Evolutionary conservation across 1,139 yeast species (phyloP), one percentile per base, ranked within the genome.

Genomic region (Sugiyamaella castrensis): DNA sequence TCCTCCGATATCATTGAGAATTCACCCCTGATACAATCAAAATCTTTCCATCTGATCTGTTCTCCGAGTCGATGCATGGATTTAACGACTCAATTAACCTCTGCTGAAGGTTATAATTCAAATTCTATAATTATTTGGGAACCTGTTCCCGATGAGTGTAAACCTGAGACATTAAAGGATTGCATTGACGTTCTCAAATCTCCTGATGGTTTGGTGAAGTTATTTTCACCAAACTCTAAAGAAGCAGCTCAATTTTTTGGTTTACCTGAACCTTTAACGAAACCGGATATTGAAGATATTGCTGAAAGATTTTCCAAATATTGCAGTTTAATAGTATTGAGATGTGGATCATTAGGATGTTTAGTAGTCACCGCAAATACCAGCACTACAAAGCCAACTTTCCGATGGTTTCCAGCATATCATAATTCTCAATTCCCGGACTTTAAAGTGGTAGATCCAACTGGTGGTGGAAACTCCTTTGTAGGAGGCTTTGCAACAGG

Each of bases 381-480:
- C 32, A 24, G 26, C 29, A 12, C 34, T 24, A 38, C 13, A 16
- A 13, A 28, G 28, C 36, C 13, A 28, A 16, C 40, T 9, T 24
- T 37, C 35, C 40, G 37, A 4, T 73, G 81, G 78, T 74, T 81
- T 29, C 92, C 94, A 0, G 89, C 96, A 0, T 91, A 84, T 63
- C 95, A 87, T 62, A 59, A 62, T 12, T 46, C 56, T 2, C 15
- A 42, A 7, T 40, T 51, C 37, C 32, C 67, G 66, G 40, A 71
- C 66, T 51, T 56, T 59, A 66, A 68, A 32, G 92, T 89, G 1
- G 69, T 81, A 2, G 98, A 91, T 64, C 96, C 95, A 0, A 91
- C 97, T 0, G 98, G 98, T 0, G 96, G 95, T 2, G 98, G 98
- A 0, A 91, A 91, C 63, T 75, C 94, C 0, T 89, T 84, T 65